A percentile compares a stretch with the other conserved stretches of the same genome.
Conservation (phyloP, 2,329 filamentous ascomycete species). For the Pseudogymnoascus sp. region DNA sequence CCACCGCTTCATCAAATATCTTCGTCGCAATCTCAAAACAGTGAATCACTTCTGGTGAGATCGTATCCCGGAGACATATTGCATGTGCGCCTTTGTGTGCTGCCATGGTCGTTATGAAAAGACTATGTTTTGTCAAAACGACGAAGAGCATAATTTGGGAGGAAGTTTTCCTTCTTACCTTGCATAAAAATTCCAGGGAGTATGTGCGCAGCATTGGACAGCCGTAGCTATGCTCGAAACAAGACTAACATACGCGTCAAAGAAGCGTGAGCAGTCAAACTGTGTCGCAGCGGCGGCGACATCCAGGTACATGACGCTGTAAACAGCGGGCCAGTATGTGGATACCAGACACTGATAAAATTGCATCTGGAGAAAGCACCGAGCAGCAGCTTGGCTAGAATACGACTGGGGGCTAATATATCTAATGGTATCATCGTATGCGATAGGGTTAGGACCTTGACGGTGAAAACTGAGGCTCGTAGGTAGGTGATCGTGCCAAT, state of each 20-base stretch:
- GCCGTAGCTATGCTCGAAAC: background rate
- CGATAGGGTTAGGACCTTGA: background rate
- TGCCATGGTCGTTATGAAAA: background rate
- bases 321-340: slow-evolving; percentile 27
- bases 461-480: background rate
- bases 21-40: background rate
- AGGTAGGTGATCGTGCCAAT: slow-evolving; percentile 25
- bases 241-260: slow-evolving; percentile 11
- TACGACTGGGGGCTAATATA: background rate
- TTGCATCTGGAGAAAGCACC: slow-evolving; percentile 19
- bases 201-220: background rate
- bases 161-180: background rate
- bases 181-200: background rate
- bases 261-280: slow-evolving; percentile 11
- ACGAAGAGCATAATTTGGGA: background rate
- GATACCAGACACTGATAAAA: slow-evolving; percentile 24
- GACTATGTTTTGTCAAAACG: background rate
- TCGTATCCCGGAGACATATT: background rate
- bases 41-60: background rate
- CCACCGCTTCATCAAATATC: background rate
- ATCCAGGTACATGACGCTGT: slow-evolving; percentile 11
- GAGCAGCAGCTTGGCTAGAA: slow-evolving; percentile 8
- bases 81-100: background rate
- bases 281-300: background rate
- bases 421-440: background rate